Conservation (phyloP, 345 rosid species). For the Eutrema japonicum region DNA sequence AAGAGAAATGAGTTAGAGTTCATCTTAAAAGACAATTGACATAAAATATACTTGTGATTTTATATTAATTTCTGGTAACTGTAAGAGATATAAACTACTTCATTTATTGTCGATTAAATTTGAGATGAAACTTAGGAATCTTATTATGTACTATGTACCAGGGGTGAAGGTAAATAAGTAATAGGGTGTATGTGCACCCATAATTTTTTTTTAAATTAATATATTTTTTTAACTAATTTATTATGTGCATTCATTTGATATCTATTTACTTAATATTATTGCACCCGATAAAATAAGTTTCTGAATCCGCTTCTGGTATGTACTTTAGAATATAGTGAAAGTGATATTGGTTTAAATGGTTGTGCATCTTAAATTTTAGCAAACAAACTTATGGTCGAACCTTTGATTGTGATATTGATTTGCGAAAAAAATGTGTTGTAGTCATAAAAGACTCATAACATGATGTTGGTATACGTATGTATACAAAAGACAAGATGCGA, state of each 20-base stretch:
- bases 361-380: neutral
- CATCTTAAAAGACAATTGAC: neutral
- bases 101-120: neutral
- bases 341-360: neutral
- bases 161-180: too few relatives aligned
- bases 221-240: too few relatives aligned
- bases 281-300: too few relatives aligned
- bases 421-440: slow-evolving; percentile 1
- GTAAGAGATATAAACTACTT: neutral
- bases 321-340: neutral
- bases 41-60: neutral
- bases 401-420: neutral
- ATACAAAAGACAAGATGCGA: slow-evolving; percentile 25
- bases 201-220: too few relatives aligned
- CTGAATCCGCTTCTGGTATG: neutral
- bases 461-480: slow-evolving; percentile 25
- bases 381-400: neutral
- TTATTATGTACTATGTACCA: too few relatives aligned
- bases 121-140: neutral
- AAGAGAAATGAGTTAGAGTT: neutral
- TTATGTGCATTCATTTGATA: too few relatives aligned
- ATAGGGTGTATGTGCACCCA: too few relatives aligned
- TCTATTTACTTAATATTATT: too few relatives aligned
- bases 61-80: neutral
- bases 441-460: slow-evolving; percentile 19